Evolutionary conservation across 495 filamentous ascomycete genomes (phyloP).

Genomic region (Penicillium silybi): DNA sequence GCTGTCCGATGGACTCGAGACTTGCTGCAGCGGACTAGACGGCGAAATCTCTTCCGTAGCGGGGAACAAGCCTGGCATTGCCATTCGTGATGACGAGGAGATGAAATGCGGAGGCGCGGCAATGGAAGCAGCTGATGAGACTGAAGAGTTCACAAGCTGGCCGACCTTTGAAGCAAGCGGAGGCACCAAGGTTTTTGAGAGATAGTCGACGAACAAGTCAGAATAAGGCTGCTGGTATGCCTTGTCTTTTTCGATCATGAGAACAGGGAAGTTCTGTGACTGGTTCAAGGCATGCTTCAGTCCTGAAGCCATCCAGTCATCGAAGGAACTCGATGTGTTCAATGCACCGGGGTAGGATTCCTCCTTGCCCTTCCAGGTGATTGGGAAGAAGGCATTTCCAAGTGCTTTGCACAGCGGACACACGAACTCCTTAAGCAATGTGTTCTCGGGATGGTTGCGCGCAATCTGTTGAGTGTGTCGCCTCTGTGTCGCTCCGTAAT

Average conservation of each 20-base stretch:
- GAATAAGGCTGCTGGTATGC: slow-evolving; percentile 41
- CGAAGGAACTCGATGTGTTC: slow-evolving; percentile 54
- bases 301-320: slow-evolving; percentile 45
- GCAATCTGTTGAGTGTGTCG: slow-evolving; percentile 90
- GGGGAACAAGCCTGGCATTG: slow-evolving; percentile 49
- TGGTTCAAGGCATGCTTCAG: slow-evolving; percentile 32
- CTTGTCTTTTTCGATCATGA: slow-evolving; percentile 40
- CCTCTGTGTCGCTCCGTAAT: slow-evolving; percentile 73
- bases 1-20: slow-evolving; percentile 33
- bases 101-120: slow-evolving; percentile 16
- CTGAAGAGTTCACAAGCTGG: slow-evolving; percentile 34
- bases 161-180: slow-evolving; percentile 58
- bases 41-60: slow-evolving; percentile 30
- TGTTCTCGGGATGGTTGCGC: slow-evolving; percentile 80
- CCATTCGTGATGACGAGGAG: slow-evolving; percentile 29
- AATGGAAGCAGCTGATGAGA: slow-evolving; percentile 19
- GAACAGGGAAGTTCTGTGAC: slow-evolving; percentile 30
- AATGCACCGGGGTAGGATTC: slow-evolving; percentile 71
- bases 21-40: slow-evolving; percentile 33
- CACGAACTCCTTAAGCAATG: slow-evolving; percentile 78
- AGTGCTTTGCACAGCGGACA: slow-evolving; percentile 98
- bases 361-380: slow-evolving; percentile 91
- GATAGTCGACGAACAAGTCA: slow-evolving; percentile 61
- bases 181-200: slow-evolving; percentile 54
- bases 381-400: slow-evolving; percentile 91